These are phyloP conservation scores for Endocalyx cinctus DNA, from an alignment of 2,329 filamentous ascomycete genomes.

Conservation along the genomic window DNA sequence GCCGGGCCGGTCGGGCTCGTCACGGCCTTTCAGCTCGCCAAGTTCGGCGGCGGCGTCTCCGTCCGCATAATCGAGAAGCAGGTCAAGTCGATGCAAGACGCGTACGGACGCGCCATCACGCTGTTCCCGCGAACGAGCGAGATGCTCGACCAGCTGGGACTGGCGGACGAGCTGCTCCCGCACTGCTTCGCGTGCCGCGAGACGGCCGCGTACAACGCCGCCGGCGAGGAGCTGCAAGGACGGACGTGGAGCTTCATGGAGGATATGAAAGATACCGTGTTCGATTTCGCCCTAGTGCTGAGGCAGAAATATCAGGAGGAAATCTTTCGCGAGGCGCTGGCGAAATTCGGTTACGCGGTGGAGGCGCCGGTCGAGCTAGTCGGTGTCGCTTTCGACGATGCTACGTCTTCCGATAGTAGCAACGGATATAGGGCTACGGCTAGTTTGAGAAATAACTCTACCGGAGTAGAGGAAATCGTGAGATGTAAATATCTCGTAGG, in stretches of 20 bases:
- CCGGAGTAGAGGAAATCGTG: slow-evolving; percentile 6
- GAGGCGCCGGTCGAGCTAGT: slow-evolving; percentile 32
- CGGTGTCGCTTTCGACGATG: slow-evolving; percentile 31
- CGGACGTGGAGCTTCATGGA: slow-evolving; percentile 49
- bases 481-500: slow-evolving; percentile 44
- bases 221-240: slow-evolving; percentile 37
- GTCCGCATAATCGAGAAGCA: slow-evolving; percentile 46
- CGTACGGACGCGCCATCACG: slow-evolving; percentile 51
- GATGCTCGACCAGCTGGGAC: slow-evolving; percentile 46
- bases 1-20: slow-evolving; percentile 35
- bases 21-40: slow-evolving; percentile 41
- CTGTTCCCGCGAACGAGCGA: slow-evolving; percentile 47
- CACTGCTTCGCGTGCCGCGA: slow-evolving; percentile 47
- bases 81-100: slow-evolving; percentile 42
- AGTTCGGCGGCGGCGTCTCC: slow-evolving; percentile 29
- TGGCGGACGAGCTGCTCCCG: slow-evolving; percentile 45
- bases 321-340: slow-evolving; percentile 35
- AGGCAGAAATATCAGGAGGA: slow-evolving; percentile 51
- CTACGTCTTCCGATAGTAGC: slow-evolving; percentile 15
- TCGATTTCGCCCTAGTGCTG: slow-evolving; percentile 46
- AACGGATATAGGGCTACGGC: slow-evolving; percentile 11
- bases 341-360: slow-evolving; percentile 24
- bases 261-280: slow-evolving; percentile 44
- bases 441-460: slow-evolving; percentile 4
- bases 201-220: slow-evolving; percentile 41